Conservation (phyloP, 768 basidiomycete species). For the Asterophora parasitica region DNA sequence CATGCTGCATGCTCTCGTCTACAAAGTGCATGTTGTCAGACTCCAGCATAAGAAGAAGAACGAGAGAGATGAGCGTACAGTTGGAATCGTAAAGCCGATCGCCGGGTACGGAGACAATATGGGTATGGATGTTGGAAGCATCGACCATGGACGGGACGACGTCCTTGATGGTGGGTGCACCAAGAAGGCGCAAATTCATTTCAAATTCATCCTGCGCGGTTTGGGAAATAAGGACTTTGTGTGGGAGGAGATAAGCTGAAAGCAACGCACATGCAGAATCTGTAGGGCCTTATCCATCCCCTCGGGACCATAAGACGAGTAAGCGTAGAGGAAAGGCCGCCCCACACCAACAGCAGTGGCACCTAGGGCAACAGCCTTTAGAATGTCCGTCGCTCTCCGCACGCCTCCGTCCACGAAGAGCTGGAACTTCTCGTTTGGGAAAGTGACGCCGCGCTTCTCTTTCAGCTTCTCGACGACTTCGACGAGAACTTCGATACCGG, state of each 20-base stretch:
- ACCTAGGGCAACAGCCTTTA: conserved; percentile 85
- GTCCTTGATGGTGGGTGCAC: conserved; percentile 75
- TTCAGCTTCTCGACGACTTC: conserved; percentile 76
- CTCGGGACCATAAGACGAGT: conserved; percentile 82
- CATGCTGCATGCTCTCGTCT: conserved; percentile 36
- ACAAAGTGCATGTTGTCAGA: background rate
- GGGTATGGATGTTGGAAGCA: conserved; percentile 59
- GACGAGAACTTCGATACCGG: conserved; percentile 85
- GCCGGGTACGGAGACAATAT: conserved; percentile 61
- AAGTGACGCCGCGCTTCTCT: conserved; percentile 57
- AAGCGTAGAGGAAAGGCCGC: conserved; percentile 84
- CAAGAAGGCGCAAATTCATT: conserved; percentile 94
- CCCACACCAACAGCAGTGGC: conserved; percentile 90
- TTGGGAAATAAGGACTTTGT: background rate
- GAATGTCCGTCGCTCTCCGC: conserved; percentile 80
- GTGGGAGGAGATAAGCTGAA: background rate
- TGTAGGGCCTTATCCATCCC: conserved; percentile 82
- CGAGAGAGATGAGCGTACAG: conserved; percentile 48
- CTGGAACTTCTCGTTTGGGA: conserved; percentile 78
- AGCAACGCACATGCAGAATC: conserved; percentile 57
- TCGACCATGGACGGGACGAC: conserved; percentile 90
- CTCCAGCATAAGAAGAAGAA: background rate
- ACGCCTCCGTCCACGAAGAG: conserved; percentile 95
- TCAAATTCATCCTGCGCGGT: conserved; percentile 83
- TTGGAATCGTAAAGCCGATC: conserved; percentile 77